phyloP scores from a whole-genome alignment of 352 stramenopile species.

The Globisporangium emineosum region DNA sequence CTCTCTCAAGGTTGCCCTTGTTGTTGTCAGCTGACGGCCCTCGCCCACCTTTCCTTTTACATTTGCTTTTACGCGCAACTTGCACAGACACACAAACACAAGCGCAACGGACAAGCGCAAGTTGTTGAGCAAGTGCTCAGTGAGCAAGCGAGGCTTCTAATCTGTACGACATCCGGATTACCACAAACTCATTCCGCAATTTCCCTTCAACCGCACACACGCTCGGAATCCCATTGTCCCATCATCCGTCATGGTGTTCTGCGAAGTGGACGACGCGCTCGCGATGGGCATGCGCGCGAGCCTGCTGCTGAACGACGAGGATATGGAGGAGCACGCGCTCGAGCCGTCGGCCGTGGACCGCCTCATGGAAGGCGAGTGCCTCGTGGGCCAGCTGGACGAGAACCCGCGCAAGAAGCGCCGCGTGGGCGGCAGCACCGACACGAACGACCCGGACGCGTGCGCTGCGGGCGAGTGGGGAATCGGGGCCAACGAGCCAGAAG shows the following conservation, averaged over 20 bases:
- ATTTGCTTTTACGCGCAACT: no score
- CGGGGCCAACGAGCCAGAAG: conserved; percentile 16
- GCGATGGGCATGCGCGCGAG: conserved; percentile 12
- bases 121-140: neutral
- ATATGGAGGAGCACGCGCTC: conserved; percentile 35
- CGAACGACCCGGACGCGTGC: neutral
- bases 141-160: neutral
- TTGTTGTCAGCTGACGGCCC: no score
- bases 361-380: conserved; percentile 41
- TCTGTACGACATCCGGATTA: neutral
- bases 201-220: conserved; percentile 1
- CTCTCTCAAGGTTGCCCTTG: no score
- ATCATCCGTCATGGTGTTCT: conserved; percentile 7
- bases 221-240: neutral
- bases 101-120: neutral
- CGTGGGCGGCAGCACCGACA: conserved; percentile 12
- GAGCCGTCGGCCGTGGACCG: conserved; percentile 31
- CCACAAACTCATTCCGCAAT: conserved; percentile 5
- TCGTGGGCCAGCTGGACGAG: conserved; percentile 36
- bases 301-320: conserved; percentile 25
- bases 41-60: no score
- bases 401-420: conserved; percentile 25
- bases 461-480: neutral
- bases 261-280: conserved; percentile 15
- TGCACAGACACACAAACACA: no score